These are phyloP conservation scores for Sarocladium oryzae DNA, from an alignment of 2,329 filamentous ascomycete genomes.

Conservation along the genomic window DNA sequence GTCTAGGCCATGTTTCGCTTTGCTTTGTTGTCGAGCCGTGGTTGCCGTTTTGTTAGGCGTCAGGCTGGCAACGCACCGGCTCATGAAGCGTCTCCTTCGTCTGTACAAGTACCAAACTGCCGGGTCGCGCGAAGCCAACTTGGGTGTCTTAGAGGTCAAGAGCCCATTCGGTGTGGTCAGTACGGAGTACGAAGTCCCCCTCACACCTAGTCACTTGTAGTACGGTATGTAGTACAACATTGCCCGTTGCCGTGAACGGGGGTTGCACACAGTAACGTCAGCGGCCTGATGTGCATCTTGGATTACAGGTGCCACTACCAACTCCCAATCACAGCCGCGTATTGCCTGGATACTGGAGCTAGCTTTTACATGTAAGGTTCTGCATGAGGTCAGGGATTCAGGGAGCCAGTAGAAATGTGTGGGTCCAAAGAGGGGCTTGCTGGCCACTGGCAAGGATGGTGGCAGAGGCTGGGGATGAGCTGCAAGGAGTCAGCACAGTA, in stretches of 20 bases:
- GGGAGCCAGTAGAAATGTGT: not conserved
- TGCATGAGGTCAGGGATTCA: not conserved
- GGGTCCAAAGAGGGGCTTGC: not conserved
- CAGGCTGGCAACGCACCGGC: too few relatives aligned
- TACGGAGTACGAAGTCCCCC: too few relatives aligned
- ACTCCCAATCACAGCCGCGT: not conserved
- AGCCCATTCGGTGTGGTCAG: too few relatives aligned
- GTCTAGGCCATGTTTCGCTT: not conserved
- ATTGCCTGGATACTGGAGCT: not conserved
- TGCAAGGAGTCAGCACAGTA: slow-evolving; percentile 6
- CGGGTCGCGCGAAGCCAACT: slow-evolving; percentile 6
- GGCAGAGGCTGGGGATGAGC: slow-evolving; percentile 2
- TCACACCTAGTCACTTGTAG: too few relatives aligned
- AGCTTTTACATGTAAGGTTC: not conserved
- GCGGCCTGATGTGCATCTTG: not conserved
- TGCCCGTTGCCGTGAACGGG: too few relatives aligned
- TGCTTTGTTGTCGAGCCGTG: not conserved
- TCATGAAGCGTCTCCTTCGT: not conserved
- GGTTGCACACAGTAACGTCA: not conserved
- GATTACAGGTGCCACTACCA: not conserved
- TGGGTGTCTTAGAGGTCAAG: not conserved
- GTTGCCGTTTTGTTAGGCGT: not conserved
- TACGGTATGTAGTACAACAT: too few relatives aligned
- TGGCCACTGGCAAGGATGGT: not conserved
- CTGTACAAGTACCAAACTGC: slow-evolving; percentile 1